Conservation (phyloP, 1,284 basidiomycete species). For the Sporisorium reilianum region DNA sequence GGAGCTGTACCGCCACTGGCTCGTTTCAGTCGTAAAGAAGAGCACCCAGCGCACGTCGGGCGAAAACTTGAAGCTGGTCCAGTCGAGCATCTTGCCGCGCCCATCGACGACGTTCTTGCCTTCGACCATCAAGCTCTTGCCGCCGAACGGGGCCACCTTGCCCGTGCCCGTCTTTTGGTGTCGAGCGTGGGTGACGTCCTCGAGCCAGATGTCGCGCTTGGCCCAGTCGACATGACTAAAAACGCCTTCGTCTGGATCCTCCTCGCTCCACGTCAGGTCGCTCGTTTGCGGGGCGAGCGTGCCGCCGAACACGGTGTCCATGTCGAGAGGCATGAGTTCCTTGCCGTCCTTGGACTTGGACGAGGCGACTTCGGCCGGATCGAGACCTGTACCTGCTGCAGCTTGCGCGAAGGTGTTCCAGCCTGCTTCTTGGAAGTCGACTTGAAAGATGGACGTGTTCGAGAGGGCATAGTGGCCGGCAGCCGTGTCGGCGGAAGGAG, state of each 20-base stretch:
- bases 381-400: slow-evolving; percentile 22
- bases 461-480: slow-evolving; percentile 40
- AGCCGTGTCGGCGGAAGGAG: slow-evolving; percentile 36
- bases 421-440: slow-evolving; percentile 48
- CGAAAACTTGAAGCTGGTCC: slow-evolving; percentile 51
- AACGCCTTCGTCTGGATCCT: slow-evolving; percentile 63
- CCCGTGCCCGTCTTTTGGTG: slow-evolving; percentile 50
- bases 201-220: slow-evolving; percentile 53
- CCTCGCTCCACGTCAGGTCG: slow-evolving; percentile 43
- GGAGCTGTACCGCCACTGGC: slow-evolving; percentile 93
- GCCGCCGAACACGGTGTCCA: slow-evolving; percentile 57
- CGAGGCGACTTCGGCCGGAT: slow-evolving; percentile 20
- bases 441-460: slow-evolving; percentile 26
- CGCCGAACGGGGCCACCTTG: slow-evolving; percentile 53
- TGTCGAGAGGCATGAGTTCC: slow-evolving; percentile 47
- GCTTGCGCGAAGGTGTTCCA: slow-evolving; percentile 39
- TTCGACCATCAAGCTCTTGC: slow-evolving; percentile 48
- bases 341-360: slow-evolving; percentile 28
- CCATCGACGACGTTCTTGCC: slow-evolving; percentile 54
- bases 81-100: slow-evolving; percentile 43
- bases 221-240: slow-evolving; percentile 55
- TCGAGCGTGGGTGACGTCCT: slow-evolving; percentile 61
- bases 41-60: slow-evolving; percentile 57
- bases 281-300: slow-evolving; percentile 40
- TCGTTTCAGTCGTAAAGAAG: slow-evolving; percentile 46